Percentiles rank a stretch among this genome's conserved stretches.
Evolutionary conservation across 306 rosid species (phyloP).

Genomic region (Hippophae gyantsensis): DNA sequence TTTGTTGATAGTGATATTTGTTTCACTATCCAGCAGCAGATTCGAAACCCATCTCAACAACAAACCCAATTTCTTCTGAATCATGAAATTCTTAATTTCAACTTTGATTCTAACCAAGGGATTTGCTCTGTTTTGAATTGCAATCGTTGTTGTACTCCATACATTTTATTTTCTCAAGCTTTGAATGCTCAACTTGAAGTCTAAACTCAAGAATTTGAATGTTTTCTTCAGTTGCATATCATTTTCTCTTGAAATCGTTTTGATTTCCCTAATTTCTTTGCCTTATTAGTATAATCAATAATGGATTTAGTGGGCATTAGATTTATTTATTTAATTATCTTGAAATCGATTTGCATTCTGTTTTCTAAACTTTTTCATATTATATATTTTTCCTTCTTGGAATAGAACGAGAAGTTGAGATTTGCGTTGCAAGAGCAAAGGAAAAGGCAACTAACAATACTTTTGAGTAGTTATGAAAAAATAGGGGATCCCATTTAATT

Average conservation of each 20-base stretch:
- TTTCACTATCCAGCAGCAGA: not conserved
- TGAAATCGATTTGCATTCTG: not conserved
- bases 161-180: constrained; percentile 10
- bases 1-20: too few species aligned
- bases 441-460: constrained; percentile 17
- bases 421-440: constrained; percentile 33
- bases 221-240: constrained; percentile 31
- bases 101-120: constrained; percentile 12
- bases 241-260: not conserved
- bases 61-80: constrained; percentile 9
- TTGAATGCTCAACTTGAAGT: constrained; percentile 28
- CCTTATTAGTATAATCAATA: too few species aligned
- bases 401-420: constrained; percentile 35
- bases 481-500: too few species aligned
- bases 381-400: not conserved
- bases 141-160: constrained; percentile 3
- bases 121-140: constrained; percentile 6
- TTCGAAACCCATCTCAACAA: constrained; percentile 17
- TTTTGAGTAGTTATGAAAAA: constrained; percentile 23
- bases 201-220: constrained; percentile 32
- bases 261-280: too few species aligned
- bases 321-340: too few species aligned
- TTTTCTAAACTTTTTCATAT: not conserved
- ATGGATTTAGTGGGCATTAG: too few species aligned
- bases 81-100: constrained; percentile 8